These are phyloP conservation scores for Aspergillus versicolor DNA, from an alignment of 2,329 filamentous ascomycete genomes.

Conservation along the genomic window DNA sequence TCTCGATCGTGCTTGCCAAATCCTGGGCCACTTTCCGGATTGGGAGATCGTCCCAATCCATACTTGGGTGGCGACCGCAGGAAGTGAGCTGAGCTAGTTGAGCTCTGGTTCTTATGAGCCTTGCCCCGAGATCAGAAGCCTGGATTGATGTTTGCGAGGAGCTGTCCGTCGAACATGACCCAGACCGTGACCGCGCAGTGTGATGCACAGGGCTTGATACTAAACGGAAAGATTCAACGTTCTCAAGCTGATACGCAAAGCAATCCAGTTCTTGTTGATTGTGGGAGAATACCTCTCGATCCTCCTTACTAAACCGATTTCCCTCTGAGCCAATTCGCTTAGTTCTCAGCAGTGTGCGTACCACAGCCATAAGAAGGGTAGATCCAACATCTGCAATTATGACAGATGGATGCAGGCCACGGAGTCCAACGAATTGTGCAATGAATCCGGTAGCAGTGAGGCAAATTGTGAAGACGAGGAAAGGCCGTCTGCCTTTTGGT, in stretches of 20 bases:
- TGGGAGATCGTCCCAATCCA: slow-evolving; percentile 29
- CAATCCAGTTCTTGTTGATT: slow-evolving; percentile 35
- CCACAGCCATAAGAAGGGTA: slow-evolving; percentile 37
- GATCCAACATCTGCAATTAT: slow-evolving; percentile 36
- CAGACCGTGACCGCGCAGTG: slow-evolving; percentile 7
- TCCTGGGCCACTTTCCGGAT: slow-evolving; percentile 24
- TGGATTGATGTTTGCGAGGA: slow-evolving; percentile 4
- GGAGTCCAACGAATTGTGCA: slow-evolving; percentile 40
- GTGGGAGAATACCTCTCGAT: slow-evolving; percentile 21
- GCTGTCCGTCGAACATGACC: slow-evolving; percentile 6
- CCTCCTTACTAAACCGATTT: slow-evolving; percentile 23
- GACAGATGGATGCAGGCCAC: slow-evolving; percentile 39
- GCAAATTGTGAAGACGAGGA: slow-evolving; percentile 24
- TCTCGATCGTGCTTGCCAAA: slow-evolving; percentile 25
- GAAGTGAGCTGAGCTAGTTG: slow-evolving; percentile 26
- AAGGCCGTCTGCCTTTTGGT: slow-evolving; percentile 13
- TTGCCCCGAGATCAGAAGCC: background rate
- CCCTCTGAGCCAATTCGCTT: slow-evolving; percentile 30
- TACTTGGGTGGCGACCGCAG: background rate
- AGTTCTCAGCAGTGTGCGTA: slow-evolving; percentile 36
- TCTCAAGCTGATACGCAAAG: slow-evolving; percentile 29
- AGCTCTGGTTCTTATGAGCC: slow-evolving; percentile 23
- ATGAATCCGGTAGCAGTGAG: slow-evolving; percentile 36
- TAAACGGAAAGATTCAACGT: slow-evolving; percentile 24
- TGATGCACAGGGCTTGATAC: slow-evolving; percentile 3